A percentile compares a stretch with the other conserved stretches of the same genome.
These are phyloP conservation scores for Tylopilus sp. DNA, from an alignment of 768 basidiomycete genomes.

Conservation along the genomic window DNA sequence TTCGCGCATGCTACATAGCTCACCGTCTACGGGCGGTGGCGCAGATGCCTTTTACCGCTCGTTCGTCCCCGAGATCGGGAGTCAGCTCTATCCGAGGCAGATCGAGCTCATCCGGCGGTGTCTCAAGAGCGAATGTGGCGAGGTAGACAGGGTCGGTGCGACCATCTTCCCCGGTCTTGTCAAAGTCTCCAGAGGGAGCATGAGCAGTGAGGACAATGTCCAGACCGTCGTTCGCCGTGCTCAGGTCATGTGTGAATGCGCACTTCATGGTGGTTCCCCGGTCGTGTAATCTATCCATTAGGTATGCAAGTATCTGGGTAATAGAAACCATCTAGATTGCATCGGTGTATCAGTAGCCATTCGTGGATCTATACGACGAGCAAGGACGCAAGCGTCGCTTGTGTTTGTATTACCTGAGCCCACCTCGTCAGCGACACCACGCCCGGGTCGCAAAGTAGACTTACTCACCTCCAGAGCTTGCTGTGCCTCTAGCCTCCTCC, in stretches of 20 bases:
- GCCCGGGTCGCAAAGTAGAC: neutral
- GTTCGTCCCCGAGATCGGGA: conserved; percentile 81
- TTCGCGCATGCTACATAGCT: conserved; percentile 82
- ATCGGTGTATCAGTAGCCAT: conserved; percentile 16
- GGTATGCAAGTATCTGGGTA: conserved; percentile 1
- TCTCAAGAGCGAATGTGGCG: conserved; percentile 68
- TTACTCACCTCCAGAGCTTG: conserved; percentile 79
- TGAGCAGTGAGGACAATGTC: conserved; percentile 39
- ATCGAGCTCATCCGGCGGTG: conserved; percentile 86
- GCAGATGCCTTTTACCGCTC: conserved; percentile 79
- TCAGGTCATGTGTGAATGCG: conserved; percentile 86
- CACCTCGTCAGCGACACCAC: conserved; percentile 11
- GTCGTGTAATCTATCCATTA: neutral
- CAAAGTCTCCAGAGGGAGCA: conserved; percentile 57
- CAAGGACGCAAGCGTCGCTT: conserved; percentile 80
- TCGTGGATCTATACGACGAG: conserved; percentile 56
- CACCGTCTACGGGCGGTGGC: conserved; percentile 41
- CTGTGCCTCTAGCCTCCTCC: conserved; percentile 83
- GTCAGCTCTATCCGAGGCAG: conserved; percentile 68
- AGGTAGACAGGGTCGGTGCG: conserved; percentile 72
- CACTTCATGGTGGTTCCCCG: conserved; percentile 36
- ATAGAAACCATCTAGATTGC: conserved; percentile 22
- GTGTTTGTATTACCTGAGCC: conserved; percentile 70
- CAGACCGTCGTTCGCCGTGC: conserved; percentile 80
- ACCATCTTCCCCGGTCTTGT: conserved; percentile 88